Evolutionary conservation across 495 filamentous ascomycete species (phyloP).

Genomic region (Lasiosphaeria hispida): DNA sequence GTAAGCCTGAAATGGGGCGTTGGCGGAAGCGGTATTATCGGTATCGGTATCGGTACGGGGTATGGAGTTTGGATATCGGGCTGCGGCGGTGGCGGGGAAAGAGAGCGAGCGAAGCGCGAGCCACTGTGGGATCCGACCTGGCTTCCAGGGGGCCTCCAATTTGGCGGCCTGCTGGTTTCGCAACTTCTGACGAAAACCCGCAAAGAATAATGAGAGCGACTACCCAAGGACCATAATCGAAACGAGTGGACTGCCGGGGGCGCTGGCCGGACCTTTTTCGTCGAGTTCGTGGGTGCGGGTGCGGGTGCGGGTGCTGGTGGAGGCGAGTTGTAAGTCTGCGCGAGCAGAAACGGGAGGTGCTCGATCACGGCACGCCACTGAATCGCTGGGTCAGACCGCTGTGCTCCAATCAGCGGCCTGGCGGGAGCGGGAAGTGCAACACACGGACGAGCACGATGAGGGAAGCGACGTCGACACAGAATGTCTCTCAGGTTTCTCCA

Average conservation of each 20-base stretch:
- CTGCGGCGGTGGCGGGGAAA: slow-evolving; percentile 6
- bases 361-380: slow-evolving; percentile 3
- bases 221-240: slow-evolving; percentile 4
- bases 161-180: not conserved
- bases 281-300: not conserved
- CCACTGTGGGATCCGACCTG: slow-evolving; percentile 16
- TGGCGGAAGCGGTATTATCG: no score
- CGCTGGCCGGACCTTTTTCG: not conserved
- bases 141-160: not conserved
- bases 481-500: not conserved
- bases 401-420: slow-evolving; percentile 17
- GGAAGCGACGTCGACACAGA: slow-evolving; percentile 4
- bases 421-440: slow-evolving; percentile 15
- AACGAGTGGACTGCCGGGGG: slow-evolving; percentile 12
- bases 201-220: not conserved
- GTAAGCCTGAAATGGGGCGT: no score
- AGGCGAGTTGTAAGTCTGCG: not conserved
- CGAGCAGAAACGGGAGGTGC: not conserved
- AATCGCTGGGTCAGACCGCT: slow-evolving; percentile 7
- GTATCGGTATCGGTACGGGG: no score
- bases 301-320: not conserved
- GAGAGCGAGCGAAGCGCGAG: slow-evolving; percentile 8
- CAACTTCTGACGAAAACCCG: not conserved
- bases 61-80: not conserved
- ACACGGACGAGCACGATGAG: not conserved